Evolutionary conservation across 805 yeast species (phyloP).

Genomic region (Priceomyces castillae): DNA sequence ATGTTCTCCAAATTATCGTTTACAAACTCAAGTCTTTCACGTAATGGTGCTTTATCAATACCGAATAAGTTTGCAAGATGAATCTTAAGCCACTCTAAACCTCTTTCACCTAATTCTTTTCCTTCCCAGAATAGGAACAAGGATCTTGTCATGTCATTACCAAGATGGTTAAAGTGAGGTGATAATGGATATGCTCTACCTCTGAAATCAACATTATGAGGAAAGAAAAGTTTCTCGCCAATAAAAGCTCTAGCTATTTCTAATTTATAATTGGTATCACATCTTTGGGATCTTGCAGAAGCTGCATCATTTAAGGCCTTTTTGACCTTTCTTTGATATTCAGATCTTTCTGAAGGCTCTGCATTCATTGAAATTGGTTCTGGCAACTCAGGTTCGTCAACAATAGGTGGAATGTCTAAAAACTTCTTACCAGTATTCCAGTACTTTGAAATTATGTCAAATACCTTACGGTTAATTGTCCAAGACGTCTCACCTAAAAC

Average conservation of each 20-base stretch:
- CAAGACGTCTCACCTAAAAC: conserved; percentile 86
- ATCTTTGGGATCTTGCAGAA: conserved; percentile 77
- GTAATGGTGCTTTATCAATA: conserved; percentile 66
- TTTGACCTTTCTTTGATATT: conserved; percentile 64
- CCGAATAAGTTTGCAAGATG: conserved; percentile 75
- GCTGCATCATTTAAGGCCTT: conserved; percentile 58
- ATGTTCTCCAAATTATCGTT: conserved; percentile 57
- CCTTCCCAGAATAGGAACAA: conserved; percentile 77
- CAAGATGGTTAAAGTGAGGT: conserved; percentile 78
- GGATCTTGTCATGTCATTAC: conserved; percentile 75
- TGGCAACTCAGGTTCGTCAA: conserved; percentile 45
- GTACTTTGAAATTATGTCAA: conserved; percentile 64
- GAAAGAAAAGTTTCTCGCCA: conserved; percentile 74
- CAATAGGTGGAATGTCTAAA: conserved; percentile 63
- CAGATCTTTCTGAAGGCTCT: conserved; percentile 68
- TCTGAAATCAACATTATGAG: conserved; percentile 78
- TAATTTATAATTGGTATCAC: conserved; percentile 88
- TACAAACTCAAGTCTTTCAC: conserved; percentile 58
- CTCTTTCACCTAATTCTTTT: conserved; percentile 58
- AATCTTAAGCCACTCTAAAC: conserved; percentile 71
- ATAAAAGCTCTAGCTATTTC: conserved; percentile 91
- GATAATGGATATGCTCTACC: conserved; percentile 83
- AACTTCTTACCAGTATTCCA: conserved; percentile 86
- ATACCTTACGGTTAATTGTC: conserved; percentile 79
- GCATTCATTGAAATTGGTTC: conserved; percentile 57